These are phyloP conservation scores for Cladosporium colombiae DNA, from an alignment of 2,329 filamentous ascomycete species.

Conservation along the genomic window DNA sequence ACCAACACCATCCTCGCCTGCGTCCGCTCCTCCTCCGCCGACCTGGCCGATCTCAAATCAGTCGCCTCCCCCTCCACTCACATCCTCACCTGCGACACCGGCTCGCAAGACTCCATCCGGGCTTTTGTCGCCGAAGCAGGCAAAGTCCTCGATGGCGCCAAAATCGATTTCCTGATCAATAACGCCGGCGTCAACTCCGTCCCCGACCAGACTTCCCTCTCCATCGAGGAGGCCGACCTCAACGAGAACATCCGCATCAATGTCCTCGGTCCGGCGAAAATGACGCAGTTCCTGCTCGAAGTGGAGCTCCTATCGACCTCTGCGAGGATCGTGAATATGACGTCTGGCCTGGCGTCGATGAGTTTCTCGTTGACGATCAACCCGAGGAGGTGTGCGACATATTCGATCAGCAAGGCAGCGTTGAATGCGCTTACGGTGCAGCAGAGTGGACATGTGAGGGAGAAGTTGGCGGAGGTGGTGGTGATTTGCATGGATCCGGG, in stretches of 20 bases:
- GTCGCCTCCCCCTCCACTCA: conserved; percentile 37
- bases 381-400: conserved; percentile 41
- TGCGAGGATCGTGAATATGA: conserved; percentile 40
- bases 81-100: conserved; percentile 46
- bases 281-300: conserved; percentile 42
- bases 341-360: conserved; percentile 38
- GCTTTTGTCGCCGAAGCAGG: conserved; percentile 39
- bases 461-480: conserved; percentile 34
- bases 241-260: conserved; percentile 48
- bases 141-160: conserved; percentile 35
- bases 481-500: conserved; percentile 47
- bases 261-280: conserved; percentile 51
- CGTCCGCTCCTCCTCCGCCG: conserved; percentile 38
- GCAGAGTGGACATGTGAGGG: conserved; percentile 42
- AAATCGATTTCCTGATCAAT: conserved; percentile 47
- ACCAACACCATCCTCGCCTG: conserved; percentile 44
- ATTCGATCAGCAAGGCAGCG: conserved; percentile 47
- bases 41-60: conserved; percentile 35
- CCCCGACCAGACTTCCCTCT: conserved; percentile 41
- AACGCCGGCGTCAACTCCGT: conserved; percentile 46
- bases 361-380: conserved; percentile 33
- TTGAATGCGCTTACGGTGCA: conserved; percentile 48
- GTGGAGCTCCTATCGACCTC: conserved; percentile 32
- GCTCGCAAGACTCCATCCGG: conserved; percentile 39
- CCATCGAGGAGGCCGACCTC: conserved; percentile 41